A percentile compares a stretch with the other conserved stretches of the same genome.
Evolutionary conservation across 2,329 filamentous ascomycete species (phyloP).

Genomic region (Monosporascus sp.): DNA sequence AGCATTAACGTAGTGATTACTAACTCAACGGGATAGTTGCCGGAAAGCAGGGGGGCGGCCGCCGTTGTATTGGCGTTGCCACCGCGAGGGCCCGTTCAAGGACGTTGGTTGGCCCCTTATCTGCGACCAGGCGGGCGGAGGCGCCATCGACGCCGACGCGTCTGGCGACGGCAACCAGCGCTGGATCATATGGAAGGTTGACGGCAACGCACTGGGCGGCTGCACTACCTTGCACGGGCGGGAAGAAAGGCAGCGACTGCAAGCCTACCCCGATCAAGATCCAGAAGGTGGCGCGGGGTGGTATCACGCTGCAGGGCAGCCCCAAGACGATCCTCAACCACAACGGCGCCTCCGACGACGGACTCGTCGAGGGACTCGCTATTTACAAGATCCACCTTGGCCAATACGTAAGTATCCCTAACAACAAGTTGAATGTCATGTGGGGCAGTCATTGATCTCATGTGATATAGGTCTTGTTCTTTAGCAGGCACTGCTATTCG

Average conservation of each 20-base stretch:
- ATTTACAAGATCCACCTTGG: conserved; percentile 21
- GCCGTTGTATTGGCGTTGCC: conserved; percentile 25
- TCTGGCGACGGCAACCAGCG: conserved; percentile 24
- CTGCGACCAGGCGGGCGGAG: conserved; percentile 21
- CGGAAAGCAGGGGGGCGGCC: conserved; percentile 17
- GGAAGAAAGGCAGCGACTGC: conserved; percentile 17
- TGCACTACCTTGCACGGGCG: conserved; percentile 24
- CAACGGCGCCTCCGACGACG: conserved; percentile 20
- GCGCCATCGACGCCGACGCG: conserved; percentile 24
- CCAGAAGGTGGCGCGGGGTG: conserved; percentile 22
- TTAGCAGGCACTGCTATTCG: conserved; percentile 25
- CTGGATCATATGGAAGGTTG: conserved; percentile 27
- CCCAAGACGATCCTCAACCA: conserved; percentile 23
- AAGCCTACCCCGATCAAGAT: conserved; percentile 24
- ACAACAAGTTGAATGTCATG: too few species aligned
- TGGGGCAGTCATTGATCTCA: too few species aligned
- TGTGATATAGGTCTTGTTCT: conserved; percentile 15
- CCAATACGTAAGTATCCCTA: conserved; percentile 10
- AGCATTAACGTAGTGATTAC: not conserved
- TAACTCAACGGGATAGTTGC: conserved; percentile 4
- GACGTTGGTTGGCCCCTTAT: conserved; percentile 17
- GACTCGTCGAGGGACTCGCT: conserved; percentile 23
- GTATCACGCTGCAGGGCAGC: conserved; percentile 16
- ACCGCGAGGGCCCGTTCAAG: conserved; percentile 23
- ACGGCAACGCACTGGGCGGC: conserved; percentile 25